Percentiles rank a stretch among this genome's conserved stretches.
phyloP scores from a whole-genome alignment of 805 yeast genomes.

The Saccharomyces cerevisiae region DNA sequence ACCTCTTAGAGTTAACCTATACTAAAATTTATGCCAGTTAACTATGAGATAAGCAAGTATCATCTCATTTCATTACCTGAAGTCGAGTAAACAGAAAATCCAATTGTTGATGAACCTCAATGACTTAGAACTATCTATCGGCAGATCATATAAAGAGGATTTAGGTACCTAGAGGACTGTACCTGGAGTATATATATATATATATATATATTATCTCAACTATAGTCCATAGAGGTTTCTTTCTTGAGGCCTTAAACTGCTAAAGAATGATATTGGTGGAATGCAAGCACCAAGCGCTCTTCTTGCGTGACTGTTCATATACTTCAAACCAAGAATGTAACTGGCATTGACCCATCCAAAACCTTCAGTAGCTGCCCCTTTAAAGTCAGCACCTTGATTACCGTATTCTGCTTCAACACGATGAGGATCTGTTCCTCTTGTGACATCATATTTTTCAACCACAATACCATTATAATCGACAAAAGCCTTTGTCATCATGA shows the following conservation, averaged over 20 bases:
- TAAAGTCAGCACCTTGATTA: constrained; percentile 87
- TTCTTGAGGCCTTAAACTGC: constrained; percentile 38
- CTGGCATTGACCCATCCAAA: constrained; percentile 98
- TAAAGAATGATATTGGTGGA: constrained; percentile 58
- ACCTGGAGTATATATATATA: background rate
- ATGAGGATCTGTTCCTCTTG: constrained; percentile 75
- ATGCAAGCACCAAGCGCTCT: constrained; percentile 76
- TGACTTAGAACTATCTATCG: background rate
- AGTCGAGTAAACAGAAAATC: background rate
- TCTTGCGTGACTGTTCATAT: constrained; percentile 55
- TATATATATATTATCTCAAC: background rate
- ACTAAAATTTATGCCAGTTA: no score
- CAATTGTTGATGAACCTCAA: background rate
- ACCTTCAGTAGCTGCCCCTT: constrained; percentile 92
- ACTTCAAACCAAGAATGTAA: constrained; percentile 62
- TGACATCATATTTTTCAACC: constrained; percentile 90
- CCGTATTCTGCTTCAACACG: constrained; percentile 94
- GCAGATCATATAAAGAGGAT: background rate
- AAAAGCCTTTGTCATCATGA: constrained; percentile 78
- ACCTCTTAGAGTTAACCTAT: no score
- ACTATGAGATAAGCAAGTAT: background rate
- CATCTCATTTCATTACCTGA: no score
- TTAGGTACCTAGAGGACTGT: background rate
- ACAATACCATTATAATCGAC: constrained; percentile 91
- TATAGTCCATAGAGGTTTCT: constrained; percentile 30